Base-by-base conservation (phyloP, 768 basidiomycete species). In the Chlorophyllum brunneum region DNA sequence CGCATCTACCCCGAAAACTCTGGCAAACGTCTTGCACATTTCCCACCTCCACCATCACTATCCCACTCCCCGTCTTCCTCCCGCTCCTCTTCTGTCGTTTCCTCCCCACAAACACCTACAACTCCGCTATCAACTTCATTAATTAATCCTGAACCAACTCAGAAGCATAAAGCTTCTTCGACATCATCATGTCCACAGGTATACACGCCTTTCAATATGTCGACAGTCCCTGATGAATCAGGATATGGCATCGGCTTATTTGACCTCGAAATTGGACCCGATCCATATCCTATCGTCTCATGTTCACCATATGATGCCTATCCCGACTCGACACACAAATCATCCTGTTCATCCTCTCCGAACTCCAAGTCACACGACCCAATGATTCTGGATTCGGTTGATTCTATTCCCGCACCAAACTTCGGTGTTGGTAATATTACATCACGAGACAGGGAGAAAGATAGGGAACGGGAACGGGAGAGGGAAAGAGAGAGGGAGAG, bases 1-100 rank as follows among this genome's bases (percentile, higher is more conserved):
- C 67, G 63, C 2, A 54, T 70, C 40, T 68, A 69, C 58, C 72
- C 65, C 8, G 51, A 58, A 50, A 45, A 48, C 42, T 29, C 45
- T 22, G 34, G 44, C 26, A 55, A 54, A 40, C 34, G 36, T 38
- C 34, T 48, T 26, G 49, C 54, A 9, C 27, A 24, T 44, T 51
- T 49, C 43, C 46, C 54, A 20, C 57, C 40, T 4, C 56, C 55
- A 51, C 48, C 44, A 24, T 57, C 40, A 20, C 15, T 57, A 9
- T 58, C 57, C 33, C 33, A 52, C n/a, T 58, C 56, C 10, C 58
- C 55, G 5, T 46, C 56, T 10, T 60, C 55, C 16, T 60, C 61
- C 11, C 54, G 59, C 7, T 58, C 57, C 8, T 59, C 63, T 15
- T 60, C 62, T 4, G 54, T 56, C 26, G 37, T 50, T 16, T 44